These are phyloP conservation scores for Hypholoma fasciculare DNA, from an alignment of 768 basidiomycete genomes.

Conservation along the genomic window DNA sequence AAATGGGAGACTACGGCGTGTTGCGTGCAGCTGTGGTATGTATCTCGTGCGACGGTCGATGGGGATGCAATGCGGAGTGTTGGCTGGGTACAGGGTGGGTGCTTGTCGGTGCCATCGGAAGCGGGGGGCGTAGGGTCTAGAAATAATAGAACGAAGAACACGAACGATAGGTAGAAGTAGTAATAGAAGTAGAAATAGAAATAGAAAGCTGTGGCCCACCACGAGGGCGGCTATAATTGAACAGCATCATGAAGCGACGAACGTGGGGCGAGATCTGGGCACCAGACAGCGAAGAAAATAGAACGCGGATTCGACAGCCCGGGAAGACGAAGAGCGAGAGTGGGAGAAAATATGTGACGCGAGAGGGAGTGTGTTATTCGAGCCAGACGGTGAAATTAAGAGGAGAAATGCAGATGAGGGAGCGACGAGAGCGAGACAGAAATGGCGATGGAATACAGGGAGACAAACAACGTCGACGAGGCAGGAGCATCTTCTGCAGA, in stretches of 20 bases:
- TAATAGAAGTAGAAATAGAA: not conserved
- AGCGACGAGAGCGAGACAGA: not conserved
- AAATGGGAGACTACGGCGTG: not conserved
- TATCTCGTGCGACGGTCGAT: not conserved
- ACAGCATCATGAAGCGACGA: not conserved
- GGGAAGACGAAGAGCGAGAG: not conserved
- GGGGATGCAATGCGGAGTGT: not conserved
- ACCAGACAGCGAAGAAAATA: not conserved
- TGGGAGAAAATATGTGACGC: constrained; percentile 1
- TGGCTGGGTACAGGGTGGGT: not conserved
- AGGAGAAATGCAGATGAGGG: not conserved
- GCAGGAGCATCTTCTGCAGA: not conserved
- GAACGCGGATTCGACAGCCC: not conserved
- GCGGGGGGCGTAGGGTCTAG: not conserved
- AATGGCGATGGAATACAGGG: not conserved
- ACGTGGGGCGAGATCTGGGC: not conserved
- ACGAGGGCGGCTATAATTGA: not conserved
- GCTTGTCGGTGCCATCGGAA: not conserved
- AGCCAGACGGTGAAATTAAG: not conserved
- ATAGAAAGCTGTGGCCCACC: constrained; percentile 1
- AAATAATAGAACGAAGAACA: not conserved
- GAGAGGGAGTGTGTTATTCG: not conserved
- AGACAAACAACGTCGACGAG: not conserved
- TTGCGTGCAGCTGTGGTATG: not conserved
- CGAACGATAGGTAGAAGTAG: not conserved